Evolutionary conservation across 768 basidiomycete genomes (phyloP).

Genomic region (Collybia sordida): DNA sequence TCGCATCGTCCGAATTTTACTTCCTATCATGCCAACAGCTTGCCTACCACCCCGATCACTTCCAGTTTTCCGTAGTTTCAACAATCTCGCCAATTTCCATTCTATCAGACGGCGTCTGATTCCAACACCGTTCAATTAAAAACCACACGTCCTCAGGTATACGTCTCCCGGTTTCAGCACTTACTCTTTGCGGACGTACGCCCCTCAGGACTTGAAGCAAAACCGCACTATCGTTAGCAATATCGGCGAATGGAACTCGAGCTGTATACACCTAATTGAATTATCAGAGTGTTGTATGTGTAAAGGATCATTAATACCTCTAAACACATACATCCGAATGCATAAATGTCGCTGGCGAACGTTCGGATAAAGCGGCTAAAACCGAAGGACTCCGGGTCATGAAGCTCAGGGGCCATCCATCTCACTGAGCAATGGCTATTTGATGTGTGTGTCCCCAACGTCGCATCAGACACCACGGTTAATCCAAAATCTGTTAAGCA

Average conservation of each 20-base stretch:
- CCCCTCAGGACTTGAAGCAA: neutral
- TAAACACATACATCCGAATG: constrained; percentile 24
- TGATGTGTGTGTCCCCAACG: constrained; percentile 10
- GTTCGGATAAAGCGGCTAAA: constrained; percentile 12
- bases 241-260: constrained; percentile 13
- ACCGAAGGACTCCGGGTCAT: constrained; percentile 16
- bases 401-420: constrained; percentile 32
- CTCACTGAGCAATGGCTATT: constrained; percentile 16
- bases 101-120: too few relatives aligned
- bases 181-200: constrained; percentile 1
- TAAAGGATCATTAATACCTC: constrained; percentile 13
- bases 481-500: constrained; percentile 30
- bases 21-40: too few relatives aligned
- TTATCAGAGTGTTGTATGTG: neutral
- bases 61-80: too few relatives aligned
- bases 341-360: constrained; percentile 25
- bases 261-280: constrained; percentile 16
- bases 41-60: too few relatives aligned
- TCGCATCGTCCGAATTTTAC: too few relatives aligned
- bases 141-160: too few relatives aligned
- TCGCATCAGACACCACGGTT: constrained; percentile 19
- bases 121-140: too few relatives aligned
- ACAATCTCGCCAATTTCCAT: too few relatives aligned
- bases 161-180: too few relatives aligned
- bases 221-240: constrained; percentile 2